These are phyloP conservation scores for Pezizomycotina sp. DNA, from an alignment of 2,329 filamentous ascomycete genomes.

Conservation along the genomic window DNA sequence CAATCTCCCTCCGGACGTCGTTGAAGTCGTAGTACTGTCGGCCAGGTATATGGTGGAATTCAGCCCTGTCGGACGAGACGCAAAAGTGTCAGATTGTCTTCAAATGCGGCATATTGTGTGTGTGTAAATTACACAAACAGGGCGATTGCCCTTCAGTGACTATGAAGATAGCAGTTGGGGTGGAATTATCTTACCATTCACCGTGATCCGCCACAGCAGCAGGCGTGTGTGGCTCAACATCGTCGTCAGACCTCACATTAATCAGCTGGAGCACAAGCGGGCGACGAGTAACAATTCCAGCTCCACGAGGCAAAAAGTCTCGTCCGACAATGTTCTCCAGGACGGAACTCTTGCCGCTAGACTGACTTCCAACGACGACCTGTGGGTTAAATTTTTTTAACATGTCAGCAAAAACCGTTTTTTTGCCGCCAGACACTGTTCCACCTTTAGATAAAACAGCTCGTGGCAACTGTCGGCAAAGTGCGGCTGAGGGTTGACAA, in stretches of 20 bases:
- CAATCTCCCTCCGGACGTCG: slow-evolving; percentile 90
- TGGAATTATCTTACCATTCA: slow-evolving; percentile 36
- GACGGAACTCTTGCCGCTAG: slow-evolving; percentile 93
- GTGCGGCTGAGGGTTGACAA: slow-evolving; percentile 30
- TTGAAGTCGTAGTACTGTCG: slow-evolving; percentile 79
- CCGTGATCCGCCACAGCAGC: slow-evolving; percentile 50
- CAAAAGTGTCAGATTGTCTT: slow-evolving; percentile 26
- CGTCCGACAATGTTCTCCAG: slow-evolving; percentile 97
- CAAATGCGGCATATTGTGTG: not conserved
- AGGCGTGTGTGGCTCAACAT: slow-evolving; percentile 56
- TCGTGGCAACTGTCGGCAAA: slow-evolving; percentile 4
- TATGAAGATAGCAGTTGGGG: no score
- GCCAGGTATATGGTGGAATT: slow-evolving; percentile 89
- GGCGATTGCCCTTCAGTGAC: no score
- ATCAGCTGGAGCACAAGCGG: slow-evolving; percentile 95
- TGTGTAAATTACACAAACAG: not conserved
- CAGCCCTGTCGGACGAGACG: slow-evolving; percentile 56
- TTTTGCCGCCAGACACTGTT: slow-evolving; percentile 4
- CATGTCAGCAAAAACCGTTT: slow-evolving; percentile 4
- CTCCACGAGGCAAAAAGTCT: slow-evolving; percentile 90
- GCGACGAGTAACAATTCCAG: slow-evolving; percentile 86
- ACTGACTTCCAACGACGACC: slow-evolving; percentile 97
- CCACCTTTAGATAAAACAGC: slow-evolving; percentile 1
- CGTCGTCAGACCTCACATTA: slow-evolving; percentile 61
- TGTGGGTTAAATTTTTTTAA: slow-evolving; percentile 31